Evolutionary conservation across 2,329 filamentous ascomycete species (phyloP).

Genomic region (Aureobasidium sp.): DNA sequence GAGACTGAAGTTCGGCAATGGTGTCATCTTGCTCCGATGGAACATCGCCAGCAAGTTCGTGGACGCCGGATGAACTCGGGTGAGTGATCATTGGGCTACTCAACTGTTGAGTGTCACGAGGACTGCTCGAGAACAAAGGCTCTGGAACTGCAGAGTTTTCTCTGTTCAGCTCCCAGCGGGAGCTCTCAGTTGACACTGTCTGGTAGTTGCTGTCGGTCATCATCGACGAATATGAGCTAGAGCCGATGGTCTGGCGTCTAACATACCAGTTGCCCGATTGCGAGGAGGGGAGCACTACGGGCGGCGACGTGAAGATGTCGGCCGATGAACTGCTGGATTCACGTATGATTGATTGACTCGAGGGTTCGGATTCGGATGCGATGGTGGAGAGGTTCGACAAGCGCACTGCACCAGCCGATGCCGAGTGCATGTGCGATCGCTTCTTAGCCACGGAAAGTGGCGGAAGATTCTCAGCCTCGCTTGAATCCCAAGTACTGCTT

Average conservation of each 20-base stretch:
- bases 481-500: conserved; percentile 17
- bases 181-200: conserved; percentile 1
- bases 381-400: conserved; percentile 29
- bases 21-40: conserved; percentile 28
- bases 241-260: conserved; percentile 9
- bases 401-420: conserved; percentile 8
- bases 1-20: conserved; percentile 28
- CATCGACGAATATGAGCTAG: conserved; percentile 5
- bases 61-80: conserved; percentile 7
- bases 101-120: not conserved
- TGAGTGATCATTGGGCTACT: not conserved
- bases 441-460: conserved; percentile 29
- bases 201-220: not conserved
- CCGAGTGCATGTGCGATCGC: conserved; percentile 21
- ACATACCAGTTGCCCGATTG: conserved; percentile 9
- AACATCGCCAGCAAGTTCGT: conserved; percentile 2
- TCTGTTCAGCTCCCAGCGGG: not conserved
- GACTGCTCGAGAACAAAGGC: conserved; percentile 25
- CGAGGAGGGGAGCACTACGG: not conserved
- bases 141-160: conserved; percentile 27
- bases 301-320: conserved; percentile 9
- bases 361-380: conserved; percentile 27
- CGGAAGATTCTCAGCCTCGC: conserved; percentile 24
- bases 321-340: conserved; percentile 20
- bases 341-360: conserved; percentile 17